Percentiles rank a stretch among this genome's conserved stretches.
These are phyloP conservation scores for Brassica nigra DNA, from an alignment of 345 rosid genomes.

Conservation along the genomic window DNA sequence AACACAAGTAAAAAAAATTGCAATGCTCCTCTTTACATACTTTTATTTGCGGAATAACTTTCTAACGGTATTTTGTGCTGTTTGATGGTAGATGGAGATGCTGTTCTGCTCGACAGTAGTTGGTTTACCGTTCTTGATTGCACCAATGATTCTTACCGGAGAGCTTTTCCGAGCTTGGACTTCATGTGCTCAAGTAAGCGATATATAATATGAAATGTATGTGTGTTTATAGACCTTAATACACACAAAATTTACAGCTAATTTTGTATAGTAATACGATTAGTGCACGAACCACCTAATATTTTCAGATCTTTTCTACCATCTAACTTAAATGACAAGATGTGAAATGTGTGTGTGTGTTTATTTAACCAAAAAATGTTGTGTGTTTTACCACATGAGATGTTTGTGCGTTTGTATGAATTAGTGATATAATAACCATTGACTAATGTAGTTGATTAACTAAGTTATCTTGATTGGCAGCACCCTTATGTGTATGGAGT, in stretches of 20 bases:
- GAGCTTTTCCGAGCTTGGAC: constrained; percentile 83
- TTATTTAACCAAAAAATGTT: too few species aligned
- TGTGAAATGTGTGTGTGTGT: not conserved
- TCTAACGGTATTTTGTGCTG: not conserved
- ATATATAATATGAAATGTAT: not conserved
- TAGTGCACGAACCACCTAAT: constrained; percentile 3
- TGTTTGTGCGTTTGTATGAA: not conserved
- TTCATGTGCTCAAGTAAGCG: constrained; percentile 69
- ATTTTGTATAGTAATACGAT: not conserved
- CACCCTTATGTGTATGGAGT: constrained; percentile 84
- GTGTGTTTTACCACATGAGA: not conserved
- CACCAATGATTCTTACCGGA: constrained; percentile 81
- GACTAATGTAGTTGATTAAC: not conserved
- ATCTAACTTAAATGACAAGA: not conserved
- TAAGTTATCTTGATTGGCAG: constrained; percentile 40
- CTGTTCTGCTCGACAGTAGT: constrained; percentile 81
- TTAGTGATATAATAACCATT: not conserved
- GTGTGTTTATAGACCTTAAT: not conserved
- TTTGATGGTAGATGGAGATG: constrained; percentile 68
- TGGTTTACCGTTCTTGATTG: constrained; percentile 76
- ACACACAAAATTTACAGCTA: not conserved
- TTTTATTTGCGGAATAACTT: not conserved
- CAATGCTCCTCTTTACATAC: not conserved
- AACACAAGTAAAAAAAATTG: constrained; percentile 57
- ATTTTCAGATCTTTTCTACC: not conserved